Base-by-base conservation (phyloP, 805 yeast genomes). In the Peterozyma xylosa region DNA sequence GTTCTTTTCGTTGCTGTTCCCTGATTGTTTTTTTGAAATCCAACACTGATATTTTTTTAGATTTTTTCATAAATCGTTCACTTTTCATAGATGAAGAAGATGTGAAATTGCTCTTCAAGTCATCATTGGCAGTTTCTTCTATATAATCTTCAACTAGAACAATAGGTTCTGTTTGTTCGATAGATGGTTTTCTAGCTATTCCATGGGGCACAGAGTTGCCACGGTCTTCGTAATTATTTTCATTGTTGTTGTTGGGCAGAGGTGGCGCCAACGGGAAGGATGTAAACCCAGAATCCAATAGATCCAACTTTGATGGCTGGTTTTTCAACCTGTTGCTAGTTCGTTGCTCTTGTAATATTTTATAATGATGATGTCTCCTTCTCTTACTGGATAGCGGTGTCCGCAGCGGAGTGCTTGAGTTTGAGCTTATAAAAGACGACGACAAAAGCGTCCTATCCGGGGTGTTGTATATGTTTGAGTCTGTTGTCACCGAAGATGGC, bases 81-180 rank as follows among this genome's bases (percentile, higher is more conserved):
- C 27, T 21, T 21, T 21, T 21, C 27, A 21, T 21, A 7, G 27
- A 21, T 21, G 27, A 21, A 21, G 27, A 21, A 21, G 27, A 21
- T 21, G 27, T 21, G 27, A 21, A 21, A 9, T 9, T 29, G 33
- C 17, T 6, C 18, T 9, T 18, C 33, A 11, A 36, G 11, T 13
- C 37, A 29, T n/a, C 30, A 11, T 9, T 21, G 27, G n/a, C 39
- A 7, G 27, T 41, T 13, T 45, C 47, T 17, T 41, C 42, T 13
- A 45, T 45, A n/a, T 45, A 45, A 38, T 45, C 47, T 29, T 45
- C 47, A 13, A 45, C 42, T 7, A 45, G 11, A 11, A 41, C n/a
- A 43, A 45, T 45, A 2, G 39, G 18, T 9, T 27, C 15, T 11
- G 39, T 14, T 13, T 15, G 18, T 17, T 14, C 29, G 11, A 30